Percentiles rank a stretch among this genome's conserved stretches.
Conservation (phyloP, 768 basidiomycete genomes). For the Boletus vinaceobasis region DNA sequence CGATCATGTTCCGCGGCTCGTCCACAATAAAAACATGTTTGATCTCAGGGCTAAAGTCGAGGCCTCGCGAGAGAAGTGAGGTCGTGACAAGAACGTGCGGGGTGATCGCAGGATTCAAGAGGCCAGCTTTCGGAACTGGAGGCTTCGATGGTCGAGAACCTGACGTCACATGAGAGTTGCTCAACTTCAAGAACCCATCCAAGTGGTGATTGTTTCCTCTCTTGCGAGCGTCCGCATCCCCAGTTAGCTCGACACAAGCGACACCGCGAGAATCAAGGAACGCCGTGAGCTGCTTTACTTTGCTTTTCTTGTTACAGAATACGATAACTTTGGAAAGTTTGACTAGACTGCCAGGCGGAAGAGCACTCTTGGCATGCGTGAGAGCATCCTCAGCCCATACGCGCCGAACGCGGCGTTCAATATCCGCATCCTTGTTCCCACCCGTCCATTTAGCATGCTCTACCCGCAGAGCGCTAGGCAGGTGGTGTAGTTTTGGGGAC, state of each 20-base stretch:
- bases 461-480: slow-evolving; percentile 65
- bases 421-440: slow-evolving; percentile 77
- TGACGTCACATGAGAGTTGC: not conserved
- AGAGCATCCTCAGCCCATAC: slow-evolving; percentile 72
- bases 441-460: slow-evolving; percentile 76
- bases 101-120: slow-evolving; percentile 28
- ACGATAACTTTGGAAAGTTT: slow-evolving; percentile 68
- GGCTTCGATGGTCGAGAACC: not conserved
- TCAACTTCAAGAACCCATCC: slow-evolving; percentile 60
- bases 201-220: slow-evolving; percentile 74
- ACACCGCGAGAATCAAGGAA: slow-evolving; percentile 62
- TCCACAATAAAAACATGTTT: slow-evolving; percentile 85
- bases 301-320: slow-evolving; percentile 76
- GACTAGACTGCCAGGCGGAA: slow-evolving; percentile 17
- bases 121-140: slow-evolving; percentile 9
- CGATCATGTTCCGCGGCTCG: slow-evolving; percentile 84
- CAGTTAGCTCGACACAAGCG: slow-evolving; percentile 62
- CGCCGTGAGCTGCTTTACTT: slow-evolving; percentile 58
- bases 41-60: slow-evolving; percentile 80
- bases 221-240: slow-evolving; percentile 52
- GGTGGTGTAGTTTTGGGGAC: slow-evolving; percentile 75
- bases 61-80: slow-evolving; percentile 83
- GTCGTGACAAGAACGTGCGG: slow-evolving; percentile 84
- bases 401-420: slow-evolving; percentile 66
- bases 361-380: slow-evolving; percentile 24